A percentile compares a stretch with the other conserved stretches of the same genome.
Conservation (phyloP, 2,329 filamentous ascomycete genomes). For the Colletotrichum somersetense region DNA sequence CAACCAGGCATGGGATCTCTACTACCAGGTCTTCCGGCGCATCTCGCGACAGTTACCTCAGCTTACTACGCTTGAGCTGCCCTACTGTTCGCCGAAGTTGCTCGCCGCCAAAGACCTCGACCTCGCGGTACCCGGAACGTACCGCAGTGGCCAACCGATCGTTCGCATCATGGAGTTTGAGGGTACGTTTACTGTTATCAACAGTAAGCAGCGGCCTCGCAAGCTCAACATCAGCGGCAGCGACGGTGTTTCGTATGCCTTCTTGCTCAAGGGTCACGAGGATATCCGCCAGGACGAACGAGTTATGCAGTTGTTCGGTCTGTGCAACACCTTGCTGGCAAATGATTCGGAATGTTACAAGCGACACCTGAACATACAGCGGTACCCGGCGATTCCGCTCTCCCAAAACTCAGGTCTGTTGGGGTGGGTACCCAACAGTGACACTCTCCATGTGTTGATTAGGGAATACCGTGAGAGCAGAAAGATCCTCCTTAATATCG, state of each 20-base stretch:
- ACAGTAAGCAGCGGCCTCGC: conserved; percentile 94
- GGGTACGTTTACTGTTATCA: conserved; percentile 89
- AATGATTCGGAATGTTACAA: conserved; percentile 98
- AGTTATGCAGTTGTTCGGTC: conserved; percentile 98
- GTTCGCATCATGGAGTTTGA: conserved; percentile 92
- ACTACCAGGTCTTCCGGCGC: conserved; percentile 97
- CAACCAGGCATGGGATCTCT: conserved; percentile 98
- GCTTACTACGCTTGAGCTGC: conserved; percentile 90
- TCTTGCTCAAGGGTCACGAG: conserved; percentile 97
- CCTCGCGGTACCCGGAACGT: conserved; percentile 95
- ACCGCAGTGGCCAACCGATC: conserved; percentile 81
- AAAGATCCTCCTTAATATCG: conserved; percentile 98
- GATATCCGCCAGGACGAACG: conserved; percentile 99
- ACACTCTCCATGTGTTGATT: conserved; percentile 96
- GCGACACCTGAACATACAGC: conserved; percentile 94
- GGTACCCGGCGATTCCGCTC: conserved; percentile 95
- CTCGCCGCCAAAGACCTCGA: conserved; percentile 88
- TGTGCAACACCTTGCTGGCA: conserved; percentile 94
- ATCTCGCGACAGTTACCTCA: conserved; percentile 95
- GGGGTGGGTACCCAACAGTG: conserved; percentile 97
- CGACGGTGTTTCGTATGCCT: conserved; percentile 88
- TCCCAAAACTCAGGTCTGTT: conserved; percentile 96
- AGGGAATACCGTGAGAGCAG: conserved; percentile 96
- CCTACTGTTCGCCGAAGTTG: conserved; percentile 96
- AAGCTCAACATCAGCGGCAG: conserved; percentile 91